Evolutionary conservation across 345 rosid genomes (phyloP).

Genomic region (Crucihimalaya himalaica): DNA sequence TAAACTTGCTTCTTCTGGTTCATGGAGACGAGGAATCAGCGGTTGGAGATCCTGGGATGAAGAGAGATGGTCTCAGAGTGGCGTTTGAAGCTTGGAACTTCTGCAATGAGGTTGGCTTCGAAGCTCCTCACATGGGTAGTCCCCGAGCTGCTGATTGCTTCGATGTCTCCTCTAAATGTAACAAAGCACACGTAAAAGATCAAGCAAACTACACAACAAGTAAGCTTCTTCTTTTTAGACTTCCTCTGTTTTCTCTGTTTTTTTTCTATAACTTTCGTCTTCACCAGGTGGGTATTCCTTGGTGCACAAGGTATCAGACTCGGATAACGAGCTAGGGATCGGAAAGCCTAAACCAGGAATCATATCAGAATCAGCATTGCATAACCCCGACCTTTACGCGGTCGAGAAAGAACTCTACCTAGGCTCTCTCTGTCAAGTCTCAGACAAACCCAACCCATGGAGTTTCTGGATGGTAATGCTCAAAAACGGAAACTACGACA

Average conservation of each 20-base stretch:
- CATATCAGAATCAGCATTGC: constrained; percentile 35
- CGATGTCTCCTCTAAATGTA: constrained; percentile 44
- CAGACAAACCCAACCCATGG: constrained; percentile 68
- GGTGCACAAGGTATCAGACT: constrained; percentile 61
- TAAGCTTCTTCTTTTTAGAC: constrained; percentile 10
- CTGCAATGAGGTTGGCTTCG: constrained; percentile 83
- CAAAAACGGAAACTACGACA: constrained; percentile 84
- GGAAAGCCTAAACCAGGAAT: constrained; percentile 47
- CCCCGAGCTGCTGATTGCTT: constrained; percentile 91
- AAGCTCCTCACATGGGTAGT: constrained; percentile 78
- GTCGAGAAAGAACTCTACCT: constrained; percentile 69
- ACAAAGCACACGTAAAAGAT: not conserved
- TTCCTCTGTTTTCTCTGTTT: constrained; percentile 13
- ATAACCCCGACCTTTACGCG: constrained; percentile 63
- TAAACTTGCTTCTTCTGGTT: constrained; percentile 30
- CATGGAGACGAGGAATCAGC: constrained; percentile 42
- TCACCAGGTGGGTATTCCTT: constrained; percentile 57
- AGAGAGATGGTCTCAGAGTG: constrained; percentile 67
- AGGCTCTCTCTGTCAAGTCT: constrained; percentile 68
- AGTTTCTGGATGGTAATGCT: constrained; percentile 94
- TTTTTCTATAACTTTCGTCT: not conserved
- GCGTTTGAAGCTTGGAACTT: constrained; percentile 93
- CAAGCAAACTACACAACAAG: constrained; percentile 11
- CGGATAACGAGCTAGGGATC: constrained; percentile 63
- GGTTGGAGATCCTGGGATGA: constrained; percentile 85